phyloP scores from a whole-genome alignment of 306 rosid genomes.

The Vigna angularis region DNA sequence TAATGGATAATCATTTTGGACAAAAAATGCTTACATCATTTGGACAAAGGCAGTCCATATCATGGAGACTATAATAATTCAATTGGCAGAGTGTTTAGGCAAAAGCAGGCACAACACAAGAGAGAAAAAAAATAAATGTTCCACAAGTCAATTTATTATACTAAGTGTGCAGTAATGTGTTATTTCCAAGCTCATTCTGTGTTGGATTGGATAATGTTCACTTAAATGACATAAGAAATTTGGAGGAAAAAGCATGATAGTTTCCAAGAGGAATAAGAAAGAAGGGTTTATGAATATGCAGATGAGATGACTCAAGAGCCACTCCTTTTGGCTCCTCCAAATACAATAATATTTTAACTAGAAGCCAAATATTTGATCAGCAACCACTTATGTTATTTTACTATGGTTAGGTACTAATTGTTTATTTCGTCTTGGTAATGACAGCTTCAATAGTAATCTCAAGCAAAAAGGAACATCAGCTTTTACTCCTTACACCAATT shows the following conservation, averaged over 20 bases:
- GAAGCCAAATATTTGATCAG: slow-evolving; percentile 59
- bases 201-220: slow-evolving; percentile 50
- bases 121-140: slow-evolving; percentile 42
- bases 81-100: slow-evolving; percentile 56
- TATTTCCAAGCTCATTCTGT: slow-evolving; percentile 50
- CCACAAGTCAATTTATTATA: slow-evolving; percentile 66
- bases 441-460: slow-evolving; percentile 33
- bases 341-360: slow-evolving; percentile 43
- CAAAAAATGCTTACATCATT: slow-evolving; percentile 69
- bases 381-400: slow-evolving; percentile 45
- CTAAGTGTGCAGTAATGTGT: slow-evolving; percentile 45
- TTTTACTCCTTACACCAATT: slow-evolving; percentile 20
- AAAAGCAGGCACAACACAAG: slow-evolving; percentile 48
- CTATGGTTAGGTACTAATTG: slow-evolving; percentile 56
- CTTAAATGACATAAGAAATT: slow-evolving; percentile 47
- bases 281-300: slow-evolving; percentile 41
- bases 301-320: slow-evolving; percentile 68
- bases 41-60: slow-evolving; percentile 52
- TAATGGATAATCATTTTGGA: slow-evolving; percentile 74
- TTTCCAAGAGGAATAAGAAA: slow-evolving; percentile 29
- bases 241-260: slow-evolving; percentile 26
- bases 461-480: slow-evolving; percentile 24
- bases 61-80: slow-evolving; percentile 73
- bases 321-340: slow-evolving; percentile 55
- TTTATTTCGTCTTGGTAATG: slow-evolving; percentile 37